Base-by-base conservation (phyloP, 306 rosid genomes). In the Vigna trinervia region DNA sequence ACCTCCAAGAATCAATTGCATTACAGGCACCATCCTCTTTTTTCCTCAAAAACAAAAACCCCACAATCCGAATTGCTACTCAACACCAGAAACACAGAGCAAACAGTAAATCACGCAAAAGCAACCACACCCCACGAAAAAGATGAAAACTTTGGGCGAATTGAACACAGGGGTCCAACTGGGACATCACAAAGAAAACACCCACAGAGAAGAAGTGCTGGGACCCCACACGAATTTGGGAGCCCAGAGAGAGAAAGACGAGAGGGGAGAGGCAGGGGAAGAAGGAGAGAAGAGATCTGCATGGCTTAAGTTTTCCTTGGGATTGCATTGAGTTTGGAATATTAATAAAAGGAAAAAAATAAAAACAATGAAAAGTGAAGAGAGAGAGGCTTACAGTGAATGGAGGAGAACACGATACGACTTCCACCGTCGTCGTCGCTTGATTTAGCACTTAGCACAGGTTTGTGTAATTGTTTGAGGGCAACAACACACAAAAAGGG, bases 371-470 rank as follows among this genome's bases (percentile, higher is more conserved):
- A 69, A 41, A 57, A 46, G 57, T 75, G 45, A 69, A 52, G 75
- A 78, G 64, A 73, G 56, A 54, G 68, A 1, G 61, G 65, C 81
- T 85, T 65, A 85, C 86, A 79, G 89, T 76, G 80, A 81, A 79
- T 22, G 82, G 80, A 76, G 76, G 84, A 81, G 77, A 83, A 80
- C 82, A 83, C 89, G 86, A 85, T 85, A 85, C 89, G 89, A 85
- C 89, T 76, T 85, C 88, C 86, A 64, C 84, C 89, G 86, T 68
- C 89, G 89, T 85, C 88, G 88, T 85, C 77, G 62, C 79, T 82
- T 85, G 82, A 75, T 71, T 82, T 71, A 43, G 78, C 79, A 77
- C 26, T 76, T 76, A 64, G 74, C 58, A 48, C 54, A 56, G 67
- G 78, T 41, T 62, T 62, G 26, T 73, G 54, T 30, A 61, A 61